Conservation (phyloP, 371 early-diverging fungal species). For the Hamiltosporidium magnivora region DNA sequence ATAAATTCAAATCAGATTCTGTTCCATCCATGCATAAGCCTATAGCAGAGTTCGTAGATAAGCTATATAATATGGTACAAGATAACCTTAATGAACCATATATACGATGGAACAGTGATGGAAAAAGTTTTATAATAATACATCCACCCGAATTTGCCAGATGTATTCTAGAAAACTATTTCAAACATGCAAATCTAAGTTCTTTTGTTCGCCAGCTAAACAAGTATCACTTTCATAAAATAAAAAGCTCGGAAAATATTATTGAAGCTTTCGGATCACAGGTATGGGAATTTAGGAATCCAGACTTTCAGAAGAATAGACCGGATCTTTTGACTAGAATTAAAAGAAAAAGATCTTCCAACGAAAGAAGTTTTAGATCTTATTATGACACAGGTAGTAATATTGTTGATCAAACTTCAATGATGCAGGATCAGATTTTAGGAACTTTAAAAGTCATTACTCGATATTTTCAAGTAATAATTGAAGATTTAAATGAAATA, state of each 20-base stretch:
- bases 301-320: constrained; percentile 40
- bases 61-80: constrained; percentile 52
- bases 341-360: constrained; percentile 41
- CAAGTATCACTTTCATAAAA: constrained; percentile 56
- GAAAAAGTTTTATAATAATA: constrained; percentile 44
- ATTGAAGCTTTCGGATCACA: constrained; percentile 27
- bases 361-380: constrained; percentile 18
- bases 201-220: constrained; percentile 57
- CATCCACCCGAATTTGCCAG: constrained; percentile 45
- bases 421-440: constrained; percentile 40
- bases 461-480: constrained; percentile 40
- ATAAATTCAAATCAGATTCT: not conserved
- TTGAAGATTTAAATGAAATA: constrained; percentile 50
- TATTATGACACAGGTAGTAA: constrained; percentile 16
- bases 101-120: constrained; percentile 43
- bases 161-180: constrained; percentile 39
- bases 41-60: constrained; percentile 40
- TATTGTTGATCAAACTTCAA: constrained; percentile 24
- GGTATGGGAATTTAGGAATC: constrained; percentile 51
- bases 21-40: not conserved
- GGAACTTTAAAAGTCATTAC: constrained; percentile 39
- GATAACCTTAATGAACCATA: constrained; percentile 24
- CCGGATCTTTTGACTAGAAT: constrained; percentile 43
- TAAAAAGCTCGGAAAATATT: constrained; percentile 38
- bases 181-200: constrained; percentile 52